Conservation (phyloP, 805 yeast genomes). For the Yarrowia sp. region DNA sequence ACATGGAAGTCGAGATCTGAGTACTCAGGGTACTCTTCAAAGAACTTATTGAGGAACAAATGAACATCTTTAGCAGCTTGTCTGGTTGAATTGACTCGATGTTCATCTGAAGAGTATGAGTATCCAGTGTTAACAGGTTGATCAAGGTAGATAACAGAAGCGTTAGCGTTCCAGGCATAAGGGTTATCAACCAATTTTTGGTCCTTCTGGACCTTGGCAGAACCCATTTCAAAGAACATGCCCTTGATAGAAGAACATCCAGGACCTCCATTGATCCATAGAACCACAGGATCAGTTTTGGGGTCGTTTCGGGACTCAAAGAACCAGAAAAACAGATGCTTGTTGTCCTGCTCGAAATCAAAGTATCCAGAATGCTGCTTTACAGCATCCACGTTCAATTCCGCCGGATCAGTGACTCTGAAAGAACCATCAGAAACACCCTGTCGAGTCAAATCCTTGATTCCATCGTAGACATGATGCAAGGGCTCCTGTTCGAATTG, state of each 20-base stretch:
- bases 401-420: conserved; percentile 60
- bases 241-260: conserved; percentile 94
- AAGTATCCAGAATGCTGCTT: conserved; percentile 73
- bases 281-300: conserved; percentile 73
- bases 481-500: conserved; percentile 20
- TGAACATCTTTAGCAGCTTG: conserved; percentile 88
- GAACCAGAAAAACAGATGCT: conserved; percentile 90
- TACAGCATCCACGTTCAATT: conserved; percentile 67
- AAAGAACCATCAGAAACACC: conserved; percentile 44
- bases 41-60: conserved; percentile 79
- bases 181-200: conserved; percentile 76
- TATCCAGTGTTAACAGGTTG: conserved; percentile 94
- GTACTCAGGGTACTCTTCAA: conserved; percentile 76
- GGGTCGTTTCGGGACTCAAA: conserved; percentile 92
- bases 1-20: conserved; percentile 64
- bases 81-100: conserved; percentile 61
- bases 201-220: conserved; percentile 64
- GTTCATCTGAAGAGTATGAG: conserved; percentile 62
- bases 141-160: conserved; percentile 85
- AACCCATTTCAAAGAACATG: conserved; percentile 86
- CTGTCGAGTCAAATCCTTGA: conserved; percentile 24
- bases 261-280: conserved; percentile 97
- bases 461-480: neutral
- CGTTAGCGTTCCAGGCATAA: conserved; percentile 86
- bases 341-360: conserved; percentile 70